Evolutionary conservation across 768 basidiomycete species (phyloP).

Genomic region (Lyophyllum semitale): DNA sequence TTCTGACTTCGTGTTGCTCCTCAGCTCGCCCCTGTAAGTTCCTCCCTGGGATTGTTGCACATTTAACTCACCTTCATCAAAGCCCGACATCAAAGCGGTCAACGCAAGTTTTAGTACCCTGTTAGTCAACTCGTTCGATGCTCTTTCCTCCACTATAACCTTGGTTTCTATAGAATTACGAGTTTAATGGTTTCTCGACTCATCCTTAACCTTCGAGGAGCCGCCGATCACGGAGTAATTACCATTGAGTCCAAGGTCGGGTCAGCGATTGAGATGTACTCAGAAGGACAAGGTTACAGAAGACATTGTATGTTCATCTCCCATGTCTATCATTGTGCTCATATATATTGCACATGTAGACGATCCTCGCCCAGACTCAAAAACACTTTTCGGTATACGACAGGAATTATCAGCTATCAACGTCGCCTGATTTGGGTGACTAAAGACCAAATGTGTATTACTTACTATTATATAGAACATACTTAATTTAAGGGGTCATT

Average conservation of each 20-base stretch:
- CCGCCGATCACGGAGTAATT: not conserved
- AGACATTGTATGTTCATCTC: not conserved
- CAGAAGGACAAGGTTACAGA: not conserved
- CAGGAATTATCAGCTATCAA: slow-evolving; percentile 1
- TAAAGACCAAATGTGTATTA: no score
- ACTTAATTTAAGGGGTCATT: no score
- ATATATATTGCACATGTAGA: not conserved
- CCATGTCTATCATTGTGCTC: no score
- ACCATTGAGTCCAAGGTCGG: no score
- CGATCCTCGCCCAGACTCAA: not conserved
- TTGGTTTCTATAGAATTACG: slow-evolving; percentile 27
- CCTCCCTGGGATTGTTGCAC: not conserved
- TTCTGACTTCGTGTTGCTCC: not conserved
- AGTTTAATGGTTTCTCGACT: slow-evolving; percentile 39
- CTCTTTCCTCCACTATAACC: not conserved
- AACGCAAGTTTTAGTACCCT: slow-evolving; percentile 40
- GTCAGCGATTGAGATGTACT: not conserved
- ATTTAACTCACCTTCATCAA: not conserved
- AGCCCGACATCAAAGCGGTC: slow-evolving; percentile 37
- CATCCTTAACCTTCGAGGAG: slow-evolving; percentile 33
- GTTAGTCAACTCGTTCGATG: slow-evolving; percentile 17
- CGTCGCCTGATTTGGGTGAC: not conserved
- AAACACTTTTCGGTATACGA: slow-evolving; percentile 4
- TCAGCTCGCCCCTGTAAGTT: slow-evolving; percentile 28
- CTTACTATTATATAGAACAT: no score